phyloP scores from a whole-genome alignment of 2,329 filamentous ascomycete species.

The Phialophora expanda region DNA sequence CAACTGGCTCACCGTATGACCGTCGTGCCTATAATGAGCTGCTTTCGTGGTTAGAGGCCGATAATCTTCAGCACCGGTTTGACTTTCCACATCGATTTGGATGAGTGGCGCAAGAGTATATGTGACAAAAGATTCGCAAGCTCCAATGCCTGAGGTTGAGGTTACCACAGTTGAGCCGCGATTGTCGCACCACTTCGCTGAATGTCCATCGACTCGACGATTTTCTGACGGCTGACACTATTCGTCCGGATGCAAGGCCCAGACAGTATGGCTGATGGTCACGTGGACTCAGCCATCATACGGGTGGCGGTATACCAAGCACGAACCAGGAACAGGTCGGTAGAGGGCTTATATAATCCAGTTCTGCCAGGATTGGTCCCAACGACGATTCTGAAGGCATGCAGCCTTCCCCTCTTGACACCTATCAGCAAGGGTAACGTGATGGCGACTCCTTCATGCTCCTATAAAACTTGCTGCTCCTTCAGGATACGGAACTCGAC shows the following conservation, averaged over 20 bases:
- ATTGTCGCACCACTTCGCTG: neutral
- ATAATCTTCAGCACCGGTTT: slow-evolving; percentile 23
- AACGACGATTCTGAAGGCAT: neutral
- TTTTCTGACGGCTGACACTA: neutral
- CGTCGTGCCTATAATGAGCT: slow-evolving; percentile 22
- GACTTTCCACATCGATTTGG: slow-evolving; percentile 24
- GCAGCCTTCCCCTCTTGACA: neutral
- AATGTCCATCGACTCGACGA: neutral
- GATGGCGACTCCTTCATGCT: neutral
- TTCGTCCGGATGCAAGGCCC: neutral
- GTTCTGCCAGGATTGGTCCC: neutral
- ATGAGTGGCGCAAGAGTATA: slow-evolving; percentile 5
- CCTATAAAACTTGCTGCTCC: slow-evolving; percentile 1
- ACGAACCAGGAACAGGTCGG: neutral
- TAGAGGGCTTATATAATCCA: slow-evolving; percentile 9
- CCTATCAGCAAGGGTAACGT: slow-evolving; percentile 5
- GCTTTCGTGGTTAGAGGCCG: slow-evolving; percentile 24
- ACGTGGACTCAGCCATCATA: slow-evolving; percentile 26
- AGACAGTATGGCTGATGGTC: slow-evolving; percentile 21
- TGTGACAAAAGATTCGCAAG: neutral
- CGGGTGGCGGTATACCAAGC: neutral
- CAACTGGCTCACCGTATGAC: neutral
- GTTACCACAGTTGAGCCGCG: neutral
- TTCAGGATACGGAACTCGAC: neutral
- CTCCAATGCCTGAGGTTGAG: neutral